These are phyloP conservation scores for Verticillium dahliae DNA, from an alignment of 2,329 filamentous ascomycete genomes.

Conservation along the genomic window DNA sequence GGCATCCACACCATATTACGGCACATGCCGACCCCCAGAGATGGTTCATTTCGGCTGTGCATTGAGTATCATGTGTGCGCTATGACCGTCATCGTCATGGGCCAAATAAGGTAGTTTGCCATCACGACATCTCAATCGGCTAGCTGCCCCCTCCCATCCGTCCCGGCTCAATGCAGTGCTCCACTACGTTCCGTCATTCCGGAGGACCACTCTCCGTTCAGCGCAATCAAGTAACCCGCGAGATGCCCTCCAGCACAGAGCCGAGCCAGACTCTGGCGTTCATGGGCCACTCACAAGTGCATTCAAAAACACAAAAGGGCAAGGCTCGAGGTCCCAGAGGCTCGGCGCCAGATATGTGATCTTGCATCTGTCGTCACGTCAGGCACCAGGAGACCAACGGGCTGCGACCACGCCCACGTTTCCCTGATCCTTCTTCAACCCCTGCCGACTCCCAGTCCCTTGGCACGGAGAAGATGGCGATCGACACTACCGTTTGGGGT, in stretches of 20 bases:
- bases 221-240: background rate
- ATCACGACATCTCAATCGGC: background rate
- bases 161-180: background rate
- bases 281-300: background rate
- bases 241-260: background rate
- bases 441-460: background rate
- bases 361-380: background rate
- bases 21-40: background rate
- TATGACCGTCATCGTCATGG: background rate
- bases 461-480: background rate
- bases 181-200: background rate
- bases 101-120: background rate
- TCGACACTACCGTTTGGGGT: constrained; percentile 2
- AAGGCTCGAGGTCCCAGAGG: constrained; percentile 3
- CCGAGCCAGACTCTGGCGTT: background rate
- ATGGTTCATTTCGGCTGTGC: background rate
- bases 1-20: background rate
- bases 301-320: background rate
- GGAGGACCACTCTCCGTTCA: background rate
- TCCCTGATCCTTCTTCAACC: background rate
- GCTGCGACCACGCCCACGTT: background rate
- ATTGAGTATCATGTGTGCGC: background rate
- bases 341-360: constrained; percentile 7
- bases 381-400: background rate
- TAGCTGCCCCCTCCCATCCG: background rate